phyloP scores from a whole-genome alignment of 345 rosid genomes.

The Salix arbutifolia region DNA sequence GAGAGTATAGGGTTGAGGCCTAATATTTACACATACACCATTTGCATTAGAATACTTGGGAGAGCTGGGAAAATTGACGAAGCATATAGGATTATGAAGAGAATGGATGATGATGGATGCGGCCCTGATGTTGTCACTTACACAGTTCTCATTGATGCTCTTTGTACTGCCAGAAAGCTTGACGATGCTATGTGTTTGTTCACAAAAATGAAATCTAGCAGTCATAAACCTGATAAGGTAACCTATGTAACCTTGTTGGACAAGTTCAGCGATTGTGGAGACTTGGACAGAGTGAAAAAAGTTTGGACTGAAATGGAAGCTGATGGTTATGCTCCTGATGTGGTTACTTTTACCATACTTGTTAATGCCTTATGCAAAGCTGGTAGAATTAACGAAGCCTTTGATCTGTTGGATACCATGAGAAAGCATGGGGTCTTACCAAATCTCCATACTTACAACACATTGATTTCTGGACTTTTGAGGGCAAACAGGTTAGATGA shows the following conservation, averaged over 20 bases:
- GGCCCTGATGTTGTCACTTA: conserved; percentile 85
- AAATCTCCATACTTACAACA: conserved; percentile 79
- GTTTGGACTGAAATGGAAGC: conserved; percentile 84
- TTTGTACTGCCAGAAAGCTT: conserved; percentile 68
- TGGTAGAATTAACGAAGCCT: conserved; percentile 60
- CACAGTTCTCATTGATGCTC: conserved; percentile 85
- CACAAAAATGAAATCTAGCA: conserved; percentile 64
- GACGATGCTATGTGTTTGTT: conserved; percentile 59
- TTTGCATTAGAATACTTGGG: conserved; percentile 84
- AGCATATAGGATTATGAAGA: conserved; percentile 58
- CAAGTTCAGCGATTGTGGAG: conserved; percentile 67
- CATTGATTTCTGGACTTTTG: conserved; percentile 69
- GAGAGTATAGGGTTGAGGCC: conserved; percentile 75
- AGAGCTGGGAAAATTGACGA: conserved; percentile 71
- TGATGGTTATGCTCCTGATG: conserved; percentile 79
- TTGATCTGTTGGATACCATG: conserved; percentile 60
- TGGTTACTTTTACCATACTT: conserved; percentile 73
- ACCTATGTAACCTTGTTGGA: conserved; percentile 79
- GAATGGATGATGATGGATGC: conserved; percentile 86
- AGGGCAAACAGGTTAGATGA: conserved; percentile 53
- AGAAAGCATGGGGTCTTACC: conserved; percentile 53
- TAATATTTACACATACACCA: conserved; percentile 82
- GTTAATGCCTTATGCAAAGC: conserved; percentile 67
- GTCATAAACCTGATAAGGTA: conserved; percentile 73
- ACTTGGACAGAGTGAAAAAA: conserved; percentile 56